Evolutionary conservation across 2,329 filamentous ascomycete species (phyloP).

Genomic region (Dothideomycetes sp.): DNA sequence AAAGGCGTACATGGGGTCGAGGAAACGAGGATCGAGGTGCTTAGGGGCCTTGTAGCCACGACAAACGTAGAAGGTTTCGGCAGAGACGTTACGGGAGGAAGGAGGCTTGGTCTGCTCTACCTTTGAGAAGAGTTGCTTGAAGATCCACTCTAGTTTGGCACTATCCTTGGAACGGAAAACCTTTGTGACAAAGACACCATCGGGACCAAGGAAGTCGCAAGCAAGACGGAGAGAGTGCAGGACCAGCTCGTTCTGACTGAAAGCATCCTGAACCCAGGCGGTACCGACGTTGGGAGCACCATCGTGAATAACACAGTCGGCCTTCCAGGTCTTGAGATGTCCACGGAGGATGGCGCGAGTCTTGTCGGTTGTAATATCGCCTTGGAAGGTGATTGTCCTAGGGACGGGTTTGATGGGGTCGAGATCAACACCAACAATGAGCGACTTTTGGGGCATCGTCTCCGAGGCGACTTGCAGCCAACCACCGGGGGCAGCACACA

Average conservation of each 20-base stretch:
- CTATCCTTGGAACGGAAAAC: constrained; percentile 97
- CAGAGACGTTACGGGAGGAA: constrained; percentile 88
- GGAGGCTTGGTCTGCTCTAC: constrained; percentile 97
- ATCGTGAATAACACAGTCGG: constrained; percentile 90
- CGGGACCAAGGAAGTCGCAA: constrained; percentile 81
- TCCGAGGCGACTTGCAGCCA: constrained; percentile 97
- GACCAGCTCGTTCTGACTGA: constrained; percentile 89
- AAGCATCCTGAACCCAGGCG: constrained; percentile 96
- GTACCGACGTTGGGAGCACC: constrained; percentile 97
- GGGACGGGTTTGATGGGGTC: constrained; percentile 94
- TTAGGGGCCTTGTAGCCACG: constrained; percentile 93
- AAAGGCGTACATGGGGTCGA: constrained; percentile 84
- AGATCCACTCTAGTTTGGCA: constrained; percentile 90
- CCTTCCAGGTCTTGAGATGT: constrained; percentile 93
- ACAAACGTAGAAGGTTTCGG: constrained; percentile 98
- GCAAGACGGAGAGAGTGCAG: constrained; percentile 87
- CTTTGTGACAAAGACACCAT: constrained; percentile 93
- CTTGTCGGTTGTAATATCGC: constrained; percentile 96
- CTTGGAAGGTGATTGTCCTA: constrained; percentile 88
- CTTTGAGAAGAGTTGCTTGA: constrained; percentile 90
- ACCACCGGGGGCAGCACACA: constrained; percentile 92
- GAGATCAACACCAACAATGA: constrained; percentile 92
- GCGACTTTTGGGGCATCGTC: constrained; percentile 79
- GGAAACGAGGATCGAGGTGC: constrained; percentile 79
- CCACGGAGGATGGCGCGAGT: constrained; percentile 81